Conservation (phyloP, 768 basidiomycete species). For the Coprinopsis sp. region DNA sequence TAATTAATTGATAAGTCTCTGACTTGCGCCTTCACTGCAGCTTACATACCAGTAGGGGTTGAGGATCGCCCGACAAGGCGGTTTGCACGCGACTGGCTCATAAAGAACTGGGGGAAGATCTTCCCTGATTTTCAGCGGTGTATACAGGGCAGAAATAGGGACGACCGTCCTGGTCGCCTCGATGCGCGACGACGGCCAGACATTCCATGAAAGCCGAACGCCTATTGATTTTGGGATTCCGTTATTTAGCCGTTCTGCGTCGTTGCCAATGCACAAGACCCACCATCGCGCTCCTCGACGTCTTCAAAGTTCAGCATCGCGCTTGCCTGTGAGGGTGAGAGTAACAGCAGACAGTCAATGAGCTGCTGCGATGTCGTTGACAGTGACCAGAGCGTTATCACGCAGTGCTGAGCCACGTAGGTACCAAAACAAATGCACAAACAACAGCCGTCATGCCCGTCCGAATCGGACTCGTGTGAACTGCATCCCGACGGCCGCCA, state of each 20-base stretch:
- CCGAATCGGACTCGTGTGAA: too few species aligned
- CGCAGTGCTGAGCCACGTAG: conserved; percentile 2
- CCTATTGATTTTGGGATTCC: too few species aligned
- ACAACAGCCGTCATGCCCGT: neutral
- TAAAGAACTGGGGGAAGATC: conserved; percentile 96
- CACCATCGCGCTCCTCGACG: conserved; percentile 95
- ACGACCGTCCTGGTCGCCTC: conserved; percentile 98
- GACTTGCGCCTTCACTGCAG: conserved; percentile 6
- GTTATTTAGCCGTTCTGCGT: conserved; percentile 26
- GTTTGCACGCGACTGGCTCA: conserved; percentile 98
- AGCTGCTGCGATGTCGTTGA: neutral
- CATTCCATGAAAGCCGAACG: conserved; percentile 96
- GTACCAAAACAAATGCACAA: conserved; percentile 1
- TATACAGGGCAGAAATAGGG: conserved; percentile 96
- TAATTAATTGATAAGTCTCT: conserved; percentile 26
- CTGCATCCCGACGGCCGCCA: too few species aligned
- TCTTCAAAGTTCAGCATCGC: conserved; percentile 89
- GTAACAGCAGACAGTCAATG: conserved; percentile 36
- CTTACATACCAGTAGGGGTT: conserved; percentile 89
- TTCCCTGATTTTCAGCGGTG: conserved; percentile 88
- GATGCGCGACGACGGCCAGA: conserved; percentile 96
- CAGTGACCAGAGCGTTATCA: neutral
- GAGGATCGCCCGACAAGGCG: conserved; percentile 93
- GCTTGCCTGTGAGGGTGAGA: conserved; percentile 23
- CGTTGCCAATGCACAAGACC: conserved; percentile 18